Percentiles rank a stretch among this genome's conserved stretches.
phyloP scores from a whole-genome alignment of 352 stramenopile species.

The Pythium dissimile region DNA sequence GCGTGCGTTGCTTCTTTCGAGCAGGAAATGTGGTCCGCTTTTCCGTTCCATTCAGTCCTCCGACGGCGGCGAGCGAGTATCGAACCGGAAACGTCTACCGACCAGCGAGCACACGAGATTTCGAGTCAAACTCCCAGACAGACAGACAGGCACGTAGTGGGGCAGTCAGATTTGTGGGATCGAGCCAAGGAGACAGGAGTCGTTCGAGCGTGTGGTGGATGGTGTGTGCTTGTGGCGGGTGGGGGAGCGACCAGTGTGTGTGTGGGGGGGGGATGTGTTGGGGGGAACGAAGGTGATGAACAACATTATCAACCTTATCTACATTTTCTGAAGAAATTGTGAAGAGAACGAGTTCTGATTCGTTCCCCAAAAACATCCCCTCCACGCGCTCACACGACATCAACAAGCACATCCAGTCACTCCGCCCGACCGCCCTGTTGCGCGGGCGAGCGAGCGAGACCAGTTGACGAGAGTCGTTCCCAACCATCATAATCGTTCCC shows the following conservation, averaged over 20 bases:
- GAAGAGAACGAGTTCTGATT: conserved; percentile 43
- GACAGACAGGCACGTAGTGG: not conserved
- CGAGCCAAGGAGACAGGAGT: too few relatives aligned
- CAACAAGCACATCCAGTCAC: not conserved
- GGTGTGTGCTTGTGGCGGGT: not conserved
- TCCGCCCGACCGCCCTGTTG: too few relatives aligned
- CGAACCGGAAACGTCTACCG: too few relatives aligned
- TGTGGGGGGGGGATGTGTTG: not conserved
- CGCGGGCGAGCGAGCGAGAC: too few relatives aligned
- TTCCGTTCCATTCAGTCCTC: not conserved
- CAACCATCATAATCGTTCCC: too few relatives aligned
- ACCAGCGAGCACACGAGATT: too few relatives aligned
- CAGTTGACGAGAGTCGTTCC: too few relatives aligned
- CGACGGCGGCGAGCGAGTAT: not conserved
- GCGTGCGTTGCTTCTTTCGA: conserved; percentile 13
- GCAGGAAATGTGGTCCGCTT: conserved; percentile 1
- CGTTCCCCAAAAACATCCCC: too few relatives aligned
- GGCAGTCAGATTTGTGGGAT: too few relatives aligned
- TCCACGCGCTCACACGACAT: too few relatives aligned
- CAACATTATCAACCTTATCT: conserved; percentile 52
- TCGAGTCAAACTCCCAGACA: too few relatives aligned
- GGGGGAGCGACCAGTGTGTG: not conserved
- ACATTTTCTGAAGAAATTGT: conserved; percentile 61
- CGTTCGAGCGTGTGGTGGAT: too few relatives aligned
- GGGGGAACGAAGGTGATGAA: conserved; percentile 59